Percentiles rank a stretch among this genome's conserved stretches.
These are phyloP conservation scores for Pholiota conissans DNA, from an alignment of 768 basidiomycete species.

Conservation along the genomic window DNA sequence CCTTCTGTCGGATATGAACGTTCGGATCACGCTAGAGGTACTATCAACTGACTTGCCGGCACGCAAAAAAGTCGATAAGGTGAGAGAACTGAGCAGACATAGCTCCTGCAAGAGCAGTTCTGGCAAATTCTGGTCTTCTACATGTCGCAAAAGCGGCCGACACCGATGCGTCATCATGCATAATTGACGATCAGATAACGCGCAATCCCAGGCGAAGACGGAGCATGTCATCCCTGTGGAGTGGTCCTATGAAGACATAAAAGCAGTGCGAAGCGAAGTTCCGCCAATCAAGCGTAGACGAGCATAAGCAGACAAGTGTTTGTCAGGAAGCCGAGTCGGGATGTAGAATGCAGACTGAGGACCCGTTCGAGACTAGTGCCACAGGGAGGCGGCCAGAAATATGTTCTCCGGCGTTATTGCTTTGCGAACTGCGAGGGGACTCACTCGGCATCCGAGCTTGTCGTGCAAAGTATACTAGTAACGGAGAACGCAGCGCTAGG, in stretches of 20 bases:
- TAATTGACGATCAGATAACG: constrained; percentile 3
- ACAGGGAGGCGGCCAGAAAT: background rate
- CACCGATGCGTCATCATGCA: background rate
- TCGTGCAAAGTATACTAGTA: background rate
- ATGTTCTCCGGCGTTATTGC: background rate
- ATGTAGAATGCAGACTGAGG: background rate
- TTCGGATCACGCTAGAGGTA: background rate
- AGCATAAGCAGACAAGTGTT: background rate
- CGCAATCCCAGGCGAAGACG: background rate
- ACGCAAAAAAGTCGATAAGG: constrained; percentile 14
- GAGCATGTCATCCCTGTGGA: background rate
- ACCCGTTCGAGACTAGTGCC: background rate
- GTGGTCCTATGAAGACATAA: too few species aligned
- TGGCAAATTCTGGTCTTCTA: background rate
- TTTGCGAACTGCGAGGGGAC: background rate
- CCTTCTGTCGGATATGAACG: constrained; percentile 1
- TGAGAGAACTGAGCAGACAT: constrained; percentile 13
- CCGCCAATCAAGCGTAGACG: background rate
- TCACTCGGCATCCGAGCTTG: background rate
- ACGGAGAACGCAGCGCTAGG: background rate
- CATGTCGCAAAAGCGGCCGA: constrained; percentile 1
- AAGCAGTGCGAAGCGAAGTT: background rate
- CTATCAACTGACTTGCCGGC: constrained; percentile 11
- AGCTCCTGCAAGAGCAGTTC: constrained; percentile 1
- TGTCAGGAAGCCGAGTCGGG: background rate